These are phyloP conservation scores for Leucocoprinus sp. DNA, from an alignment of 768 basidiomycete species.

Conservation along the genomic window DNA sequence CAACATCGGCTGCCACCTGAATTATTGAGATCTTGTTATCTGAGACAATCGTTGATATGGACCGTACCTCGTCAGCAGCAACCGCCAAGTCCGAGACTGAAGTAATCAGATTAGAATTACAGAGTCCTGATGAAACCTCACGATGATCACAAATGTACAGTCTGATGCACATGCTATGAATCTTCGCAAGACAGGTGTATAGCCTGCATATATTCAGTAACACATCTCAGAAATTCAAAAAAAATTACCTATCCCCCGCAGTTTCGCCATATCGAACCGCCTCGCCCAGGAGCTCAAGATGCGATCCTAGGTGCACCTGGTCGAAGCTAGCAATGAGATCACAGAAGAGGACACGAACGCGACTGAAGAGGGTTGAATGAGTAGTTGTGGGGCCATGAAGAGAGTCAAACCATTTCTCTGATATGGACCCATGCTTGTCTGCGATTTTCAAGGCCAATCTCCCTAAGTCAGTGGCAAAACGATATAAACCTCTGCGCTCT, in stretches of 20 bases:
- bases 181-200: slow-evolving; percentile 52
- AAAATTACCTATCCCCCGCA: slow-evolving; percentile 53
- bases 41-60: neutral
- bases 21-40: slow-evolving; percentile 6
- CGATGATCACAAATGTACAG: slow-evolving; percentile 57
- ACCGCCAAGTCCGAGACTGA: slow-evolving; percentile 50
- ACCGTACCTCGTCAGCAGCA: slow-evolving; percentile 57
- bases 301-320: slow-evolving; percentile 55
- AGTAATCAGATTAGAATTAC: slow-evolving; percentile 4
- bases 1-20: slow-evolving; percentile 49
- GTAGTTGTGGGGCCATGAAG: slow-evolving; percentile 7
- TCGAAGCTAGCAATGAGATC: slow-evolving; percentile 63
- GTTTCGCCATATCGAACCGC: slow-evolving; percentile 59
- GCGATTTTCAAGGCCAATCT: slow-evolving; percentile 63
- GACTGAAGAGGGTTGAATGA: slow-evolving; percentile 26
- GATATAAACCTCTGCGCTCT: slow-evolving; percentile 53
- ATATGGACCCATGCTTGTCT: slow-evolving; percentile 50
- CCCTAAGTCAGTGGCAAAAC: slow-evolving; percentile 61
- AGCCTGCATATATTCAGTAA: slow-evolving; percentile 28
- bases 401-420: slow-evolving; percentile 55
- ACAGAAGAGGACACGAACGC: slow-evolving; percentile 52
- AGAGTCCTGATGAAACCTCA: slow-evolving; percentile 23
- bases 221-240: neutral
- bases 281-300: slow-evolving; percentile 50
- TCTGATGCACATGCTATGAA: slow-evolving; percentile 45